phyloP scores from a whole-genome alignment of 2,329 filamentous ascomycete genomes.

The Drechslerella coelobrocha region DNA sequence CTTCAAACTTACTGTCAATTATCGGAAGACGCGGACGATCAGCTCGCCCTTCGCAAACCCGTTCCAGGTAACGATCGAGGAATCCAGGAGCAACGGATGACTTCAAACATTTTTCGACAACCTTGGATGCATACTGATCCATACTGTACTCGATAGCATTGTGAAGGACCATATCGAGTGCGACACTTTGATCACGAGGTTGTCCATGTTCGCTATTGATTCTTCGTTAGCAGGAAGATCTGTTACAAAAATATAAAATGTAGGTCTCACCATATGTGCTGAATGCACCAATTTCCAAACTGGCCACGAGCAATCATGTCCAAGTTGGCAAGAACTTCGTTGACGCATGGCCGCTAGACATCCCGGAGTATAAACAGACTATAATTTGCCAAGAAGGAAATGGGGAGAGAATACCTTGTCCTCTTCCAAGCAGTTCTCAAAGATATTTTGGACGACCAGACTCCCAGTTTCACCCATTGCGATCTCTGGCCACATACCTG shows the following conservation, averaged over 20 bases:
- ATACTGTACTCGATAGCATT: constrained; percentile 97
- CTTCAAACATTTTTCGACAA: constrained; percentile 98
- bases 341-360: constrained; percentile 88
- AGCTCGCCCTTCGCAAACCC: constrained; percentile 86
- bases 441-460: constrained; percentile 98
- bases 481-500: constrained; percentile 98
- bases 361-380: constrained; percentile 49
- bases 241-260: neutral
- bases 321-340: constrained; percentile 92
- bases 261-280: constrained; percentile 76
- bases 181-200: constrained; percentile 86
- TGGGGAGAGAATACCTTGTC: constrained; percentile 72
- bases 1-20: constrained; percentile 75
- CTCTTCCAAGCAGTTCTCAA: constrained; percentile 97
- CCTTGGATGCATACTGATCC: constrained; percentile 98
- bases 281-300: constrained; percentile 99
- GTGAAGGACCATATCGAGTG: constrained; percentile 92
- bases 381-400: constrained; percentile 34
- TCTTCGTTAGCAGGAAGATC: neutral
- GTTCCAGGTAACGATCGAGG: constrained; percentile 86
- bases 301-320: constrained; percentile 96
- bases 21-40: constrained; percentile 94
- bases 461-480: constrained; percentile 96
- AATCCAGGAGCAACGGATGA: constrained; percentile 79
- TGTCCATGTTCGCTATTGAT: constrained; percentile 76